phyloP scores from a whole-genome alignment of 2,329 filamentous ascomycete species.

The Diaporthe sp. region DNA sequence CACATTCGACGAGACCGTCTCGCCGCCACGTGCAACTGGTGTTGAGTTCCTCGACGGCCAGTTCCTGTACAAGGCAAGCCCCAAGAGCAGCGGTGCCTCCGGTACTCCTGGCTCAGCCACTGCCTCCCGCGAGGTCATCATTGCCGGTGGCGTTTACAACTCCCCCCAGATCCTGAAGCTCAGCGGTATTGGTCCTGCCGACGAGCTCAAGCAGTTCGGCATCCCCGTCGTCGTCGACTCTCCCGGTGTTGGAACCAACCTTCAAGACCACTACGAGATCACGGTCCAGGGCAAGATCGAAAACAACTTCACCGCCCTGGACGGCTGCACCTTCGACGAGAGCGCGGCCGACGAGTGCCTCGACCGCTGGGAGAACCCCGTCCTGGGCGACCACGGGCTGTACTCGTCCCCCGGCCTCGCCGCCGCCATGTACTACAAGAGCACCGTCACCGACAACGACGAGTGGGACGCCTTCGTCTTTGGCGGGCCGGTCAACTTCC shows the following conservation, averaged over 20 bases:
- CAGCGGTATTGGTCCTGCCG: conserved; percentile 50
- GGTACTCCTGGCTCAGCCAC: conserved; percentile 29
- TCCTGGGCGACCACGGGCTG: conserved; percentile 46
- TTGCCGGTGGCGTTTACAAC: conserved; percentile 49
- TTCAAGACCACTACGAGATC: conserved; percentile 48
- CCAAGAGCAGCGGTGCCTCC: background rate
- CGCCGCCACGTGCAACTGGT: conserved; percentile 42
- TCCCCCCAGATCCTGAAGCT: conserved; percentile 52
- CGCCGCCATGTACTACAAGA: conserved; percentile 48
- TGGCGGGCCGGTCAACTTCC: conserved; percentile 41
- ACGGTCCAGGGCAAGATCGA: conserved; percentile 42
- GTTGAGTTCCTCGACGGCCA: conserved; percentile 44
- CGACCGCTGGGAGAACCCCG: conserved; percentile 41
- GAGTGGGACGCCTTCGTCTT: conserved; percentile 63
- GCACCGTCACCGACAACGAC: conserved; percentile 50
- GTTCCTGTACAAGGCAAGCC: conserved; percentile 44
- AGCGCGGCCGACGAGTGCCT: conserved; percentile 43
- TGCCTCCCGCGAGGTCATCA: conserved; percentile 54
- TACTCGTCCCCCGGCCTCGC: conserved; percentile 43
- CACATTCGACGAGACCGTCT: conserved; percentile 40
- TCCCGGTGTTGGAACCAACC: conserved; percentile 51
- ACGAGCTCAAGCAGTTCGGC: conserved; percentile 44
- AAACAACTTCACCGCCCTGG: conserved; percentile 15
- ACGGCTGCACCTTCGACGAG: conserved; percentile 44
- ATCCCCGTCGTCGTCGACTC: conserved; percentile 50